A percentile compares a stretch with the other conserved stretches of the same genome.
phyloP scores from a whole-genome alignment of 441 rosid species.

The Viola pubescens region DNA sequence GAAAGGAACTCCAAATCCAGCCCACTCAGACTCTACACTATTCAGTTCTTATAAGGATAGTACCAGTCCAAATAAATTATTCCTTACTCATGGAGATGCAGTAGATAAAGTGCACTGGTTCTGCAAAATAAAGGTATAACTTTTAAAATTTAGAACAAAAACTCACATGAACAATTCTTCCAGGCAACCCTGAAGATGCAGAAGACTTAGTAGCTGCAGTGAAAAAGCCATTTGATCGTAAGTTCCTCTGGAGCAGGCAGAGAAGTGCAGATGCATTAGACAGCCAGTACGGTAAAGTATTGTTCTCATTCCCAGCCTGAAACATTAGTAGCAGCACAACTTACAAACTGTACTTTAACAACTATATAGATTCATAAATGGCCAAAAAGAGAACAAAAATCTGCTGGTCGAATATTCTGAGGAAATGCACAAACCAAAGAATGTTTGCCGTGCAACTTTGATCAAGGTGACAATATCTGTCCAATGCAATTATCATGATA shows the following conservation, averaged over 20 bases:
- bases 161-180: slow-evolving; percentile 69
- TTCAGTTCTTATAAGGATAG: too few relatives aligned
- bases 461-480: not conserved
- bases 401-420: too few relatives aligned
- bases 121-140: not conserved
- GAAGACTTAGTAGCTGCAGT: slow-evolving; percentile 51
- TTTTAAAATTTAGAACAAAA: not conserved
- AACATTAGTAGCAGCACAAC: slow-evolving; percentile 20
- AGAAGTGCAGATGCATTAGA: slow-evolving; percentile 89
- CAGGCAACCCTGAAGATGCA: slow-evolving; percentile 48
- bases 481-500: not conserved
- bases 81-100: too few relatives aligned
- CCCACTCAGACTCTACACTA: too few relatives aligned
- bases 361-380: not conserved
- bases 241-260: slow-evolving; percentile 87
- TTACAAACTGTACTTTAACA: not conserved
- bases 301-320: slow-evolving; percentile 75
- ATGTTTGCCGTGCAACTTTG: too few relatives aligned
- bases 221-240: slow-evolving; percentile 70
- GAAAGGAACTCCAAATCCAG: too few relatives aligned
- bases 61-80: too few relatives aligned
- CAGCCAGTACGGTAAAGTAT: slow-evolving; percentile 82
- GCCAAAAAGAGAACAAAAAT: too few relatives aligned
- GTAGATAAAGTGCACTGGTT: not conserved
- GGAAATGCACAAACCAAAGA: too few relatives aligned